Evolutionary conservation across 352 stramenopile genomes (phyloP), one percentile per base, ranked within the genome.

Genomic region (Pythium coloratum): DNA sequence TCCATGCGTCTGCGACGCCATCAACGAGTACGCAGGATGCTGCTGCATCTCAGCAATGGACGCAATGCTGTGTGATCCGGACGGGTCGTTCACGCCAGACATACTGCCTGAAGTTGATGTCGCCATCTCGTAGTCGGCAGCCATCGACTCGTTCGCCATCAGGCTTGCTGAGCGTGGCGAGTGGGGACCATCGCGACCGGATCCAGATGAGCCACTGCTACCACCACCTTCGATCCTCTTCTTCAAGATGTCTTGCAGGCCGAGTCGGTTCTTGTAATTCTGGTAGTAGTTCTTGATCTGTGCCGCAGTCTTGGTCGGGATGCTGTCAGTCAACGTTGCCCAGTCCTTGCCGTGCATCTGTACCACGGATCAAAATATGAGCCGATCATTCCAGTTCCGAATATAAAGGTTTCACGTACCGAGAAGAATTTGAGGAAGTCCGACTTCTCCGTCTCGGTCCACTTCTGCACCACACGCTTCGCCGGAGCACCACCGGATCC

Each of bases 201-300:
- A 57, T n/a, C 59, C 60, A 12, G 50, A 57, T 1, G 46, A 53
- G 24, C 57, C 50, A 13, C 51, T 64, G 6, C 66, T 53, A 36
- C 70, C 79, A 2, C 66, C 56, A 40, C 70, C 79, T 33, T 95
- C 86, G 26, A 91, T 87, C 7, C 88, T 74, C 54, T 88, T 84
- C 72, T 92, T 94, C 38, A 96, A 58, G 46, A 95, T 92, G 61
- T 96, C 88, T 69, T 97, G 88, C 18, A 97, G 60, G 26, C 92
- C 92, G 13, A 97, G 74, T 5, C 89, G 76, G 47, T 96, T 96
- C 81, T 97, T 97, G 76, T 97, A 97, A 62, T 97, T 97, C 69
- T 97, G 91, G 62, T 96, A 97, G 72, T 96, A 97, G 49, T 97
- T 97, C 67, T 97, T 97, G 69, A 97, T 96, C 66, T 97, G 90